Base-by-base conservation (phyloP, 768 basidiomycete species). In the Trametes gibbosa region DNA sequence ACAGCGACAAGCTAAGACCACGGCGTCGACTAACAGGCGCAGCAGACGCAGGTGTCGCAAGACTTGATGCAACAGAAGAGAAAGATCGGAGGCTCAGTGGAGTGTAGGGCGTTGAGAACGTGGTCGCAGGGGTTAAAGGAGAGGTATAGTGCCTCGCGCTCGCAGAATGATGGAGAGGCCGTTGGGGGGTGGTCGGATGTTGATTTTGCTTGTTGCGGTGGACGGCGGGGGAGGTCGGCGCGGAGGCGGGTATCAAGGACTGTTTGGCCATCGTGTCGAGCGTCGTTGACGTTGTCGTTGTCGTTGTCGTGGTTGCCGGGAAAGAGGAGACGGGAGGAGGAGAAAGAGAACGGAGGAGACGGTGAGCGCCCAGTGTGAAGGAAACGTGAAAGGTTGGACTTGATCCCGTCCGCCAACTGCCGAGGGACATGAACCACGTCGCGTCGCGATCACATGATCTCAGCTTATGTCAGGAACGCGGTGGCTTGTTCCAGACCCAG, bases 1-100 rank as follows among this genome's bases (percentile, higher is more conserved):
- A 84, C 32, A 69, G 65, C 21, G 75, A 66, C 45, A 76, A 72
- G 39, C 76, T 68, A 69, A 79, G 70, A 52, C 77, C 79, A 62
- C 80, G 79, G 16, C 65, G 50, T 9, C 61, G 37, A 19, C 42
- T 24, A 62, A 71, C 72, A 12, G 73, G 64, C 47, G 68, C 70
- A 9, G 75, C 67, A 43, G 80, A 80, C 48, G 79, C 82, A 5
- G 87, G 87, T 3, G 88, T 89, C 25, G 81, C 85, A 32, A 89
- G 63, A 2, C 82, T 83, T 5, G 75, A 75, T 45, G 63, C 69
- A 62, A 79, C 81, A 34, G 83, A 77, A 40, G 81, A 75, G 61
- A 81, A 78, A 6, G 87, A 89, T 63, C 83, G 83, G 42, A 87
- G 77, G 66, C 86, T 87, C 67, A 86, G 77, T 29, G 87, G 86